Base-by-base conservation (phyloP, 768 basidiomycete genomes). In the Pleurotus salmoneostramineus region DNA sequence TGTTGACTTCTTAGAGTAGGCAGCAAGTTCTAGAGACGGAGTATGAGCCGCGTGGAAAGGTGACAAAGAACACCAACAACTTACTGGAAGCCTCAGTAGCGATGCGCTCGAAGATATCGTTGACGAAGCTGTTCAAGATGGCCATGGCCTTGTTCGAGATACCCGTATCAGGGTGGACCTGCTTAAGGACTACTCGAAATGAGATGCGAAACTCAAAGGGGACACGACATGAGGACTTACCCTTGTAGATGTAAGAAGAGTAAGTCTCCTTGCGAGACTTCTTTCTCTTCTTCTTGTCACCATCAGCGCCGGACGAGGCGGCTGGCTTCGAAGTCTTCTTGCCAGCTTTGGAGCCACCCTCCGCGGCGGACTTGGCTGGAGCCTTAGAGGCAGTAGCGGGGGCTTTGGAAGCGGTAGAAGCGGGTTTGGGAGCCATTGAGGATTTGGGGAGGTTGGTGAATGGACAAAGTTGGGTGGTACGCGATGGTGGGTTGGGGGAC, bases 1-100 rank as follows among this genome's bases (percentile, higher is more conserved):
- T 35, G 95, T 98, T 6, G 96, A 97, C 76, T 96, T 96, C 81
- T 97, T 96, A 63, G 95, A 97, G 80, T 98, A 98, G 1, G 93
- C 82, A 43, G 96, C 95, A 64, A 98, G 89, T 80, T 96, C 94
- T 93, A 64, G 2, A 17, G 31, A 17, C 14, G 11, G n/a, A 27
- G 14, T 56, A n/a, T 52, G 10, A 12, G 5, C 40, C 50, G 10
- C 59, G 52, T 2, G 59, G 59, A 45, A 48, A 40, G 40, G 7
- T 36, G 32, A 44, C 27, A 5, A 21, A 58, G 33, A 49, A 45
- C 2, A 27, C 37, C 48, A 7, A 42, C 32, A 3, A 82, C 89
- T 42, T 65, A 92, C 90, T 93, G 57, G 92, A 93, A 40, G 92
- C 93, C 69, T 95, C 93, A 0, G 88, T 85, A 8, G 92, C 92